phyloP scores from a whole-genome alignment of 805 yeast genomes.

The Nakazawaea pomicola region DNA sequence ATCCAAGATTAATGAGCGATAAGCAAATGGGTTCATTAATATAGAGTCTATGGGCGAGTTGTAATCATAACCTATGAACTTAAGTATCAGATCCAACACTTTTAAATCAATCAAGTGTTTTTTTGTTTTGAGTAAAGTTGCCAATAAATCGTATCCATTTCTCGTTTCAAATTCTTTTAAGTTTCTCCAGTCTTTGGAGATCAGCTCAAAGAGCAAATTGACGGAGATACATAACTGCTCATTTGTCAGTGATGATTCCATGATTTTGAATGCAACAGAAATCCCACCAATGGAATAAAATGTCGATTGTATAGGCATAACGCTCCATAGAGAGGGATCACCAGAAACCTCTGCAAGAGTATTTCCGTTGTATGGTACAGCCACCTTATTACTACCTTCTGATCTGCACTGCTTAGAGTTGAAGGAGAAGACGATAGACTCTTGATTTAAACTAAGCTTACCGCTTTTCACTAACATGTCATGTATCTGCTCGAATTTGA shows the following conservation, averaged over 20 bases:
- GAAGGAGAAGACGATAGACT: slow-evolving; percentile 17
- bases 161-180: slow-evolving; percentile 53
- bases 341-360: background rate
- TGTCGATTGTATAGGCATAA: slow-evolving; percentile 7
- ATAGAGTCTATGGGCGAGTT: slow-evolving; percentile 49
- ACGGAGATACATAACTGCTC: slow-evolving; percentile 30
- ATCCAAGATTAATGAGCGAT: slow-evolving; percentile 55
- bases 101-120: slow-evolving; percentile 33
- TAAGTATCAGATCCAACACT: slow-evolving; percentile 43
- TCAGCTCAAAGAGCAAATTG: slow-evolving; percentile 34
- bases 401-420: slow-evolving; percentile 19
- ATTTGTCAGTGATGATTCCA: slow-evolving; percentile 38
- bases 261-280: slow-evolving; percentile 36
- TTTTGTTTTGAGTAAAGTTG: slow-evolving; percentile 47
- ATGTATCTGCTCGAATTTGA: slow-evolving; percentile 12
- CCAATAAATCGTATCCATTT: slow-evolving; percentile 57
- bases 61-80: slow-evolving; percentile 52
- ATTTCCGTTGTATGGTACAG: slow-evolving; percentile 13
- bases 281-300: slow-evolving; percentile 49
- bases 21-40: slow-evolving; percentile 51
- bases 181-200: slow-evolving; percentile 45
- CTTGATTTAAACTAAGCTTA: slow-evolving; percentile 9
- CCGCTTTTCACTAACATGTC: slow-evolving; percentile 12
- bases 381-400: no score
- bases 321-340: slow-evolving; percentile 14